Base-by-base conservation (phyloP, 345 rosid genomes). In the Acer saccharum region DNA sequence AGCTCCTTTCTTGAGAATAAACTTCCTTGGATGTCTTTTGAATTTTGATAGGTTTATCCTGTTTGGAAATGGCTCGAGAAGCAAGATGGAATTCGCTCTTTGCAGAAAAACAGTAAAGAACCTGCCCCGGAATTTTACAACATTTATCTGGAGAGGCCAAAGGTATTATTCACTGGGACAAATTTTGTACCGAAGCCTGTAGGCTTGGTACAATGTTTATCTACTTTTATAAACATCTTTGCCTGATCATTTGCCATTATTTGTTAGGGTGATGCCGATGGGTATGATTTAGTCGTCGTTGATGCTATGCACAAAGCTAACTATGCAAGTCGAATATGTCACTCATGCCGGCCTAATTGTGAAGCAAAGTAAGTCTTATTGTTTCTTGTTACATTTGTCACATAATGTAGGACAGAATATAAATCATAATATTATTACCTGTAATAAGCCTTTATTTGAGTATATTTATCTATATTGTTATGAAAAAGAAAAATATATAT, bases 231-330 rank as follows among this genome's bases (percentile, higher is more conserved):
- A 65, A 69, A 76, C 78, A 39, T 79, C 46, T 72, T 84, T 79
- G 66, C 62, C 41, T 80, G 55, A 77, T 82, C 75, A 60, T 69
- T 27, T 81, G 69, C 68, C 80, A 67, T 54, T 79, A 64, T 82
- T 63, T 73, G 76, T 76, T 87, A 97, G 99, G 99, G 99, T 81
- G 99, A 97, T 81, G 97, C 98, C n/a, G 98, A 89, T 88, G 99
- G 99, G 54, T 97, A 92, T 84, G 99, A 97, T 89, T 86, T 97
- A 83, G 98, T 97, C 77, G 99, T 97, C 61, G 99, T 97, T 74
- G 99, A 97, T 86, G 99, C 99, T 65, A 97, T 97, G 99, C 99
- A 97, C 81, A 97, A 92, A 81, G 99, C 99, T 70, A 97, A 94
- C 85, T 97, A 97, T 76, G 99, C 99, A 1, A 97, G 99, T 81